phyloP scores from a whole-genome alignment of 1,284 basidiomycete genomes.

The Ceraceosorus guamensis region DNA sequence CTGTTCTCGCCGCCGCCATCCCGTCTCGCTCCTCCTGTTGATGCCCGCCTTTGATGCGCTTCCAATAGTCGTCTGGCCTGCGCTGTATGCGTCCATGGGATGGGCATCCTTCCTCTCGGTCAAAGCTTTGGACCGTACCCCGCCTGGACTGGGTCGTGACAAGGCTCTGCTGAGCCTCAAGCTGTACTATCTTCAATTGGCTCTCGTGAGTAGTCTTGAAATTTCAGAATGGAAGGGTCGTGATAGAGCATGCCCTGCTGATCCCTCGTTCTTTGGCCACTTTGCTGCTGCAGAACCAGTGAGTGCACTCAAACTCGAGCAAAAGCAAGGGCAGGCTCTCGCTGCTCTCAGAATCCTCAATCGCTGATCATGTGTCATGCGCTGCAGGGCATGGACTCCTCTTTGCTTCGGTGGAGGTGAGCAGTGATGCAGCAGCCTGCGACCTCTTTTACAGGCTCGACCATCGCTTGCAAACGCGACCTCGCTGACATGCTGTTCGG shows the following conservation, averaged over 20 bases:
- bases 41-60: background rate
- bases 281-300: constrained; percentile 52
- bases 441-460: background rate
- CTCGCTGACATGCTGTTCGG: background rate
- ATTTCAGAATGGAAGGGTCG: too few species aligned
- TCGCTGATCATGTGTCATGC: background rate
- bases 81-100: constrained; percentile 59
- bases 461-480: background rate
- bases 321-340: too few species aligned
- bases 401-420: constrained; percentile 59
- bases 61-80: constrained; percentile 60
- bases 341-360: background rate
- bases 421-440: background rate
- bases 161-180: constrained; percentile 56
- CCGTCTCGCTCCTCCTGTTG: background rate
- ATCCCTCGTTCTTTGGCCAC: background rate
- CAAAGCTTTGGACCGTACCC: constrained; percentile 39
- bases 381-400: constrained; percentile 57
- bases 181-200: constrained; percentile 66
- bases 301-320: too few species aligned
- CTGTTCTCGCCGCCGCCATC: too few species aligned
- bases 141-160: constrained; percentile 48
- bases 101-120: constrained; percentile 61
- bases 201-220: constrained; percentile 47
- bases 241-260: background rate